phyloP scores from a whole-genome alignment of 345 rosid genomes.

The Eucalyptus pauciflora region DNA sequence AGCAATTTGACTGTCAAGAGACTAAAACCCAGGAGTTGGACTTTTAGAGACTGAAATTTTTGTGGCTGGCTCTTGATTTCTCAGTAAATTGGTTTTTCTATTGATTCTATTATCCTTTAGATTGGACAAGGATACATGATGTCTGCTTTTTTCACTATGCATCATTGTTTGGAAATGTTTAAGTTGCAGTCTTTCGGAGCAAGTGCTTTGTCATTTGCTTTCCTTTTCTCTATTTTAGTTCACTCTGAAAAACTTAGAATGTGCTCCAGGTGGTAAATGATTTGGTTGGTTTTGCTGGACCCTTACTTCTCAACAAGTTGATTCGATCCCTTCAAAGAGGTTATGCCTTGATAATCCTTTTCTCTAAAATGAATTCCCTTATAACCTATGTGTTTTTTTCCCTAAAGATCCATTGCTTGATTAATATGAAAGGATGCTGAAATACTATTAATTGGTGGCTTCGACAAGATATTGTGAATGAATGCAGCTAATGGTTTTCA shows the following conservation, averaged over 20 bases:
- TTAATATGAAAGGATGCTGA: not conserved
- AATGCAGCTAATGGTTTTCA: not conserved
- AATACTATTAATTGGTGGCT: not conserved
- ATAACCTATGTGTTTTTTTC: not conserved
- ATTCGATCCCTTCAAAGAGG: slow-evolving; percentile 81
- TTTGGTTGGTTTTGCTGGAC: slow-evolving; percentile 71
- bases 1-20: not conserved
- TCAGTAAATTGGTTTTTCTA: not conserved
- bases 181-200: not conserved
- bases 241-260: not conserved
- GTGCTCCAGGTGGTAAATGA: slow-evolving; percentile 63
- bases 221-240: not conserved
- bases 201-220: not conserved
- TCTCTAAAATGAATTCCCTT: not conserved
- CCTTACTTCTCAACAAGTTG: slow-evolving; percentile 73
- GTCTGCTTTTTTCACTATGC: not conserved
- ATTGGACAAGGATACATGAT: not conserved
- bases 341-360: slow-evolving; percentile 4
- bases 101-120: not conserved
- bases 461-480: not conserved
- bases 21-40: not conserved
- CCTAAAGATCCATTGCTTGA: not conserved
- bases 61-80: not conserved
- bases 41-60: not conserved
- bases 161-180: not conserved